Evolutionary conservation across 139 green algal genomes (phyloP), one percentile per base, ranked within the genome.

Genomic region (Closterium sp.): DNA sequence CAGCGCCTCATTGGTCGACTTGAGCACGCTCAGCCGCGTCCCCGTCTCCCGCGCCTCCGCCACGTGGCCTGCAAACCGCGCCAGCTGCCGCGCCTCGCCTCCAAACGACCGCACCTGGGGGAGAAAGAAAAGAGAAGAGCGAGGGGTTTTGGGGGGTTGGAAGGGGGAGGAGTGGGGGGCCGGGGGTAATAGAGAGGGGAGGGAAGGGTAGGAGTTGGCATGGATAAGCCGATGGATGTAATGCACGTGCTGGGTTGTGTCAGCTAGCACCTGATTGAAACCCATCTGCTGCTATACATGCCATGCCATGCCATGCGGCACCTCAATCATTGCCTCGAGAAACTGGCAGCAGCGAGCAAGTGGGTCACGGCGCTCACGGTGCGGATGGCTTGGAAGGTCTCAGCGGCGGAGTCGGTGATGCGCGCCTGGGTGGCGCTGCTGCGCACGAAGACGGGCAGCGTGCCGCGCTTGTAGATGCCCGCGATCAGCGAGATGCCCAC

Each of bases 381-480:
- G 31, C 90, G 90, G 34, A 92, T 92, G 28, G 91, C 89, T 91
- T 28, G 21, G 91, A 93, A 93, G 88, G 91, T 93, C 45, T 93
- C 91, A 31, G 89, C 90, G 42, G 91, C 91, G 27, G 22, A 21
- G 24, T 93, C 91, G 42, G 27, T 34, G 88, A 92, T 86, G n/a
- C 73, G 87, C 31, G 42, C 91, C 73, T 93, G 91, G 24, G 91
- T 28, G 27, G 24, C 13, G n/a, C 7, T 42, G 31, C 90, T 30
- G 24, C 22, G 19, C 88, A 31, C 86, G 24, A 93, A 93, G 10
- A 86, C 62, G 30, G 87, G 87, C 28, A 32, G 13, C 29, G 88
- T 93, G 29, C 89, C 93, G 89, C 91, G 89, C 91, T 92, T 92
- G 79, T 92, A 92, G 24, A 92, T 32, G 84, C 30, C 90, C 90